These are phyloP conservation scores for Paxillus involutus DNA, from an alignment of 768 basidiomycete genomes.

Conservation along the genomic window DNA sequence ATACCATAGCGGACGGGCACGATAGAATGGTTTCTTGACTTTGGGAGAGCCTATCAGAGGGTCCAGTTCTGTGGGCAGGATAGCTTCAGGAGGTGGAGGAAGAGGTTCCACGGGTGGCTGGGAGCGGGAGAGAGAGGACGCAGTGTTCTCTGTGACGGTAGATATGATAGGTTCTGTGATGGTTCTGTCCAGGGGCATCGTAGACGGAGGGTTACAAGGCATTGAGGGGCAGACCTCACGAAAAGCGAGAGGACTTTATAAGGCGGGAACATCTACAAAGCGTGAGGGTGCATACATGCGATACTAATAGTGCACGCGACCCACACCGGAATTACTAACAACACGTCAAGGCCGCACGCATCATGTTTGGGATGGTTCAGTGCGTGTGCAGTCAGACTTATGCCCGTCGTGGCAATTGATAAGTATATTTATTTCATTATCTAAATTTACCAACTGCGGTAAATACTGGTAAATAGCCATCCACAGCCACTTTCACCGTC, in stretches of 20 bases:
- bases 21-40: constrained; percentile 47
- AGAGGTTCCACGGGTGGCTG: constrained; percentile 19
- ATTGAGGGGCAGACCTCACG: constrained; percentile 4
- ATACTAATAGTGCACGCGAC: not conserved
- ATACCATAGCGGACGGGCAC: constrained; percentile 49
- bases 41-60: constrained; percentile 29
- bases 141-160: constrained; percentile 23
- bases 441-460: too few relatives aligned
- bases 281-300: too few relatives aligned
- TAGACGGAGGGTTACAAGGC: constrained; percentile 1
- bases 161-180: constrained; percentile 35
- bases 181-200: constrained; percentile 32
- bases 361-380: too few relatives aligned
- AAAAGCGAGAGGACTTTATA: constrained; percentile 19
- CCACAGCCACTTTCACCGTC: too few relatives aligned
- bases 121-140: constrained; percentile 25
- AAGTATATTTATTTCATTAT: too few relatives aligned
- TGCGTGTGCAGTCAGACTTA: too few relatives aligned
- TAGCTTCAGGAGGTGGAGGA: constrained; percentile 4
- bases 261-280: constrained; percentile 8
- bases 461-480: too few relatives aligned
- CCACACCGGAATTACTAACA: constrained; percentile 1
- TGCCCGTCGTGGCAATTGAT: too few relatives aligned
- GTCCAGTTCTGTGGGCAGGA: constrained; percentile 31
- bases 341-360: not conserved